A percentile compares a stretch with the other conserved stretches of the same genome.
phyloP scores from a whole-genome alignment of 257 asterid genomes.

The Solanum rostratum region DNA sequence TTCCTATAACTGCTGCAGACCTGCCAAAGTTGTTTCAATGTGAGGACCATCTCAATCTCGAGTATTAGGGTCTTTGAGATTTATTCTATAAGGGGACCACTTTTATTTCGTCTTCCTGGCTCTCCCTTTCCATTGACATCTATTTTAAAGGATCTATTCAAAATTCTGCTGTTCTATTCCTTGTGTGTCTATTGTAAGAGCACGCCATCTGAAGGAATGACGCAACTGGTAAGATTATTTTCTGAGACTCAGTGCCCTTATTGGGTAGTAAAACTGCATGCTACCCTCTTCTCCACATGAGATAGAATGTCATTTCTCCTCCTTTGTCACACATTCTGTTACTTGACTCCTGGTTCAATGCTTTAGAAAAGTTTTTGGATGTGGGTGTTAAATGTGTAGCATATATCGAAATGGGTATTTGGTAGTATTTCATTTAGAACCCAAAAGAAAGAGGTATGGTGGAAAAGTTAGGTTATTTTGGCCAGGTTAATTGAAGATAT shows the following conservation, averaged over 20 bases:
- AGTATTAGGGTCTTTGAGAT: not conserved
- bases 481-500: not conserved
- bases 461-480: not conserved
- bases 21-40: not conserved
- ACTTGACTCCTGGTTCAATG: not conserved
- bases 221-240: not conserved
- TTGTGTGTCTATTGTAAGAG: not conserved
- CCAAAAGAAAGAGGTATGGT: not conserved
- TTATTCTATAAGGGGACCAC: not conserved
- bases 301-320: not conserved
- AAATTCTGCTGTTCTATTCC: not conserved
- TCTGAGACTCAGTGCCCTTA: not conserved
- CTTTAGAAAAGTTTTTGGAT: not conserved
- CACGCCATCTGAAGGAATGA: not conserved
- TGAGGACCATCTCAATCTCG: not conserved
- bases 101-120: not conserved
- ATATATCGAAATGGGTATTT: not conserved
- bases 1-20: not conserved
- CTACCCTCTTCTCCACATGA: not conserved
- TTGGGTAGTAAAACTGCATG: not conserved
- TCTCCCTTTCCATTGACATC: not conserved
- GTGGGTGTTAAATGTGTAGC: not conserved
- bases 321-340: not conserved
- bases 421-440: not conserved
- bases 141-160: not conserved